Evolutionary conservation across 805 yeast genomes (phyloP), one percentile per base, ranked within the genome.

Genomic region (Barnettozyma sucrosica): DNA sequence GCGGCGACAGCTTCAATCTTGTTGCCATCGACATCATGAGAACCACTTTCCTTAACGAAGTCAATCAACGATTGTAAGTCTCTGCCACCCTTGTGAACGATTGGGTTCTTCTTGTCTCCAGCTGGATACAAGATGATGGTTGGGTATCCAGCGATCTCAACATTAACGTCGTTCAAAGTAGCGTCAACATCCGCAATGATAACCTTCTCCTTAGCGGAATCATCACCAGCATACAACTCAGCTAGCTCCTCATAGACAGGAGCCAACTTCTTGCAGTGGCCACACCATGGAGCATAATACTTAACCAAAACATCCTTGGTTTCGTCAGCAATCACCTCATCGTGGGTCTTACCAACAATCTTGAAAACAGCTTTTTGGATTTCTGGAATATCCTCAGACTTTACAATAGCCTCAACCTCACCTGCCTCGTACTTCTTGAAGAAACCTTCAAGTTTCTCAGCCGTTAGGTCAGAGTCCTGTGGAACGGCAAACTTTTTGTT

Each of bases 281-380:
- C 95, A 74, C 96, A 89, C 97, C 97, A 90, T 70, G 95, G 95
- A 43, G 98, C 97, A 64, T 87, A 90, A 71, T 90, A 92, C 72
- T 88, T 86, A 48, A 92, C 96, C 48, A 90, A 69, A 33, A 86
- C 83, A 64, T 85, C 92, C 70, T 81, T 84, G 19, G 55, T 61
- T 45, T 64, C 61, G 58, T 82, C 81, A 26, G 67, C 67, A 45
- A 88, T 76, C 50, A 88, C 69, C 30, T 75, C 79, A 44, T 85
- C 84, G 69, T 88, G 93, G 62, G 81, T 88, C 70, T 81, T 77
- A 57, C 89, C 96, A 51, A 92, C 97, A 57, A 92, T 75, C 62
- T 79, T 83, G 65, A 74, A 72, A 41, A 85, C 92, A 44, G 79
- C 75, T 59, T 83, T 85, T 75, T 92, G 97, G 47, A 69, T 69